Base-by-base conservation (phyloP, 768 basidiomycete genomes). In the Krasilnikovozyma curviuscula region DNA sequence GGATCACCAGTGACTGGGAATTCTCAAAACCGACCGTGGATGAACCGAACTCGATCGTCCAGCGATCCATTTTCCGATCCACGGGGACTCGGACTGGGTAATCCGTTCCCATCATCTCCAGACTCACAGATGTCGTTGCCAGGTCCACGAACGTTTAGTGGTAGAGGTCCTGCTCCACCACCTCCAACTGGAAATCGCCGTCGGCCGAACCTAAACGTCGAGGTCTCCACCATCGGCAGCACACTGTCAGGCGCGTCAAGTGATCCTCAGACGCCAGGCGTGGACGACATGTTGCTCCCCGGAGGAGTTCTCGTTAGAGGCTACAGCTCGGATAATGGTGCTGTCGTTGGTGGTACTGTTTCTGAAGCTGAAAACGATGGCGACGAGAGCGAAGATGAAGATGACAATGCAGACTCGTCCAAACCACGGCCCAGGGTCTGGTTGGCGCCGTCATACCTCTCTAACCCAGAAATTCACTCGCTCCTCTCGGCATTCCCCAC, bases 41-140 rank as follows among this genome's bases (percentile, higher is more conserved):
- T n/a, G n/a, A n/a, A n/a, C 1, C 44, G 50, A 16, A 44, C 32
- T 9, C 32, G 50, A 35, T 44, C 50, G 16, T 28, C 39, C 7
- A 46, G 45, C 5, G 50, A 52, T 40, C 50, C 50, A 0, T 52
- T 52, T 30, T 52, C 50, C 1, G 50, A 52, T 31, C 48, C 46
- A 14, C 29, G 31, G 45, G 50, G 38, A n/a, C 31, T 24, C 19
- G 23, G 18, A 18, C 23, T 18, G 38, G 41, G 21, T 10, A 33
- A 50, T 12, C 42, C 16, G 18, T 33, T 18, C 31, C 40, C 35
- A 5, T 18, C 35, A 37, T 7, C 35, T 37, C 24, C 35, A 12
- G 23, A 37, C 10, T 25, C 42, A 43, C 9, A 35, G 5, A 27
- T 19, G 19, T 29, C 41, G 33, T 16, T 21, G 21, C 24, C 13